A percentile compares a stretch with the other conserved stretches of the same genome.
These are phyloP conservation scores for Erodium texanum DNA, from an alignment of 441 rosid genomes.

Conservation along the genomic window DNA sequence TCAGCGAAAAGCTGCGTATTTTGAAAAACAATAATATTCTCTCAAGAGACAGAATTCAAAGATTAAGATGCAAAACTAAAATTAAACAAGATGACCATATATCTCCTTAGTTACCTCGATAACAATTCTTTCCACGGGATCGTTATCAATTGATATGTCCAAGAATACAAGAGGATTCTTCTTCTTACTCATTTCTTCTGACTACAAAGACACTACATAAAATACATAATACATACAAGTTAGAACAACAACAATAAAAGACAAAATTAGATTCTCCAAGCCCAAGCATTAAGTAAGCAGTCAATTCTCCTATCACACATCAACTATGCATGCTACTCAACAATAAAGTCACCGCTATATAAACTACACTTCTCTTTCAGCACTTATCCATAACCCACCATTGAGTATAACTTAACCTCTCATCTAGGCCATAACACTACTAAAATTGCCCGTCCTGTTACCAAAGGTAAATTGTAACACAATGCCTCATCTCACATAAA, in stretches of 20 bases:
- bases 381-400: too few species aligned
- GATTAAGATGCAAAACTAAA: background rate
- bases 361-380: background rate
- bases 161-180: slow-evolving; percentile 70
- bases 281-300: background rate
- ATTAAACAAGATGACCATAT: background rate
- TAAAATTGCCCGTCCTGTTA: background rate
- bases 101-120: slow-evolving; percentile 57
- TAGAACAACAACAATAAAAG: background rate
- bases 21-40: slow-evolving; percentile 7
- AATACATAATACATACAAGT: slow-evolving; percentile 7
- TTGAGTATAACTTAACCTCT: too few species aligned
- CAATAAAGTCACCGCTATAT: background rate
- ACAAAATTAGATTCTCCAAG: background rate
- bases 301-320: background rate
- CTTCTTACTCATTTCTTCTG: slow-evolving; percentile 53
- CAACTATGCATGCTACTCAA: background rate
- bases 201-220: slow-evolving; percentile 14
- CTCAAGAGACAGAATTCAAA: background rate
- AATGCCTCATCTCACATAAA: background rate
- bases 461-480: background rate
- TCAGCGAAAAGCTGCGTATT: slow-evolving; percentile 70
- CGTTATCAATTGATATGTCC: slow-evolving; percentile 67
- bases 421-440: too few species aligned
- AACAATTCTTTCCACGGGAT: slow-evolving; percentile 55